Percentiles rank a stretch among this genome's conserved stretches.
Conservation (phyloP, 2,329 filamentous ascomycete species). For the Colletotrichum cuscutae region DNA sequence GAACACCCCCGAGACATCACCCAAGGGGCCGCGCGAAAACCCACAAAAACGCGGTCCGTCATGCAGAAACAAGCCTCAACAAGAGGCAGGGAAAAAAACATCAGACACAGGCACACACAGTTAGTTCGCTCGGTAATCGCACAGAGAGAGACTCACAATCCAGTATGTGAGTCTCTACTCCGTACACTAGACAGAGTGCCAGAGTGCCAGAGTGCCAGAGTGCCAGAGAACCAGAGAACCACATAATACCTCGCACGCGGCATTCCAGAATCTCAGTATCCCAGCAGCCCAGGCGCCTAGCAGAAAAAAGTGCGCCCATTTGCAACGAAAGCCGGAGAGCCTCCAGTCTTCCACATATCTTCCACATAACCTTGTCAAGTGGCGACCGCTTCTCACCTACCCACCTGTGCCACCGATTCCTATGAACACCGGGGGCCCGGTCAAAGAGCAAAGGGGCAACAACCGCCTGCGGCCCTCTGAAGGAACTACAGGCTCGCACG, state of each 20-base stretch:
- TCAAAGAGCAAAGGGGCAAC: not conserved
- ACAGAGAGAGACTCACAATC: not conserved
- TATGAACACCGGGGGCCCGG: not conserved
- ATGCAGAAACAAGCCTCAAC: not conserved
- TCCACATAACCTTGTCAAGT: slow-evolving; percentile 21
- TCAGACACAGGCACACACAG: not conserved
- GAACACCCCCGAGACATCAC: not conserved
- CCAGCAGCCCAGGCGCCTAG: not conserved
- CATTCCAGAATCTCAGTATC: not conserved
- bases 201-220: not conserved
- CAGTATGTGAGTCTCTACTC: too few relatives aligned
- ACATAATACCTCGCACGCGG: not conserved
- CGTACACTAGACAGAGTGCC: too few relatives aligned
- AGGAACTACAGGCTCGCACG: slow-evolving; percentile 8
- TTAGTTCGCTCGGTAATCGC: slow-evolving; percentile 11
- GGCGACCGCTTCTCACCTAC: not conserved
- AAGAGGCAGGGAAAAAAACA: not conserved
- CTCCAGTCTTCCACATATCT: slow-evolving; percentile 15
- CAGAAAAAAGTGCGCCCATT: not conserved
- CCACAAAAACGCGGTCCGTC: not conserved
- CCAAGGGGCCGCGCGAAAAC: not conserved
- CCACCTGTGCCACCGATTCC: not conserved
- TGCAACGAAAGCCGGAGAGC: not conserved
- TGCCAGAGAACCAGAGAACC: not conserved
- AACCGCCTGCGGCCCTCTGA: not conserved